Percentiles rank a stretch among this genome's conserved stretches.
Conservation (phyloP, 352 stramenopile species). For the Phytopythium chamaehyphon region DNA sequence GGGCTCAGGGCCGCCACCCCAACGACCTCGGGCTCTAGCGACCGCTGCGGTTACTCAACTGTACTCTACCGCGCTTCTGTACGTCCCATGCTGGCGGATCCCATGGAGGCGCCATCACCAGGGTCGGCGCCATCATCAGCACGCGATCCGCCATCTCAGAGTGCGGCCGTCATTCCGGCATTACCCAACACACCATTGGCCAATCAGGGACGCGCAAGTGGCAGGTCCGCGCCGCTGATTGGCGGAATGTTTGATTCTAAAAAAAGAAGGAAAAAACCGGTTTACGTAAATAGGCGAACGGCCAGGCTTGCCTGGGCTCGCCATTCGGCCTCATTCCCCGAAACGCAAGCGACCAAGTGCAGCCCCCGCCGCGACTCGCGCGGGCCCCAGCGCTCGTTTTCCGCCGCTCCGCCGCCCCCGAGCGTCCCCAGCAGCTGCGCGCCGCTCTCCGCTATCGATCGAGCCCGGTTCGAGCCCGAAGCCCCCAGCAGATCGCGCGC, state of each 20-base stretch:
- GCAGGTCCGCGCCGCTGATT: neutral
- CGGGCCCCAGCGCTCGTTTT: too few species aligned
- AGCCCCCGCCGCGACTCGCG: too few species aligned
- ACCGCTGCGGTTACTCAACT: neutral
- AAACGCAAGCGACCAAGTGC: conserved; percentile 4
- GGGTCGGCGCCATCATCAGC: neutral
- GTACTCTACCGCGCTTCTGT: neutral
- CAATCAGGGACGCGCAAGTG: conserved; percentile 3
- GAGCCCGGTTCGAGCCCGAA: too few species aligned
- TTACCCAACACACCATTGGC: neutral
- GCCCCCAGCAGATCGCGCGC: neutral
- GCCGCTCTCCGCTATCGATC: too few species aligned
- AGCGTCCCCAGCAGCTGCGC: too few species aligned
- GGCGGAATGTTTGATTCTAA: neutral
- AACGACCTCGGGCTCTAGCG: conserved; percentile 32
- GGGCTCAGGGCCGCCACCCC: conserved; percentile 54
- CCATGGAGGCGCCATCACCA: too few species aligned
- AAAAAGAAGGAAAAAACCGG: conserved; percentile 1
- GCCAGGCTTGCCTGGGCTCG: too few species aligned
- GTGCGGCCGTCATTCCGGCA: neutral
- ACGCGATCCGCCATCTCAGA: too few species aligned
- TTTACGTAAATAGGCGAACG: too few species aligned
- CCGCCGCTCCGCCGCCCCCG: too few species aligned
- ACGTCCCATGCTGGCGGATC: too few species aligned
- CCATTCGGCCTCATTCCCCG: conserved; percentile 6